These are phyloP conservation scores for Taphrina sp. DNA, from an alignment of 1,139 yeast species.

Conservation along the genomic window DNA sequence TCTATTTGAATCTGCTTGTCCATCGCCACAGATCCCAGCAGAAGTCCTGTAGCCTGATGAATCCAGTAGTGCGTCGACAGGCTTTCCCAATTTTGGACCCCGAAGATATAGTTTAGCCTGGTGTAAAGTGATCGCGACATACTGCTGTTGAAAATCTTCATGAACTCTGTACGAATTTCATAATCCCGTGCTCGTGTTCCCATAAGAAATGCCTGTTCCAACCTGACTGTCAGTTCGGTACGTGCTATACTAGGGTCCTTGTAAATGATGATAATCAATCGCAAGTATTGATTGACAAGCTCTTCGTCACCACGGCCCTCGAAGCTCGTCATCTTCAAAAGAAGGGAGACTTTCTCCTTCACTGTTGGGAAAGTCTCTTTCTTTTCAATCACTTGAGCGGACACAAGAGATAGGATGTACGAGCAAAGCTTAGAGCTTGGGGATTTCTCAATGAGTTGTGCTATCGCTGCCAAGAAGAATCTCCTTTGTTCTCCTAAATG, in stretches of 20 bases:
- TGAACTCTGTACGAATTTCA: constrained; percentile 68
- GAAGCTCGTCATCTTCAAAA: constrained; percentile 90
- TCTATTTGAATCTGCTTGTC: constrained; percentile 40
- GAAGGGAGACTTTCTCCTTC: constrained; percentile 92
- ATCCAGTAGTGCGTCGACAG: constrained; percentile 93
- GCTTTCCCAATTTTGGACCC: constrained; percentile 96
- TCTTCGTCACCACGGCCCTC: constrained; percentile 83
- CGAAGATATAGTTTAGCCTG: constrained; percentile 75
- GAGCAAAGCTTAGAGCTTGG: constrained; percentile 71
- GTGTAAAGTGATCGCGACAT: constrained; percentile 76
- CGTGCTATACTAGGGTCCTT: constrained; percentile 75
- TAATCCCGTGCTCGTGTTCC: constrained; percentile 86
- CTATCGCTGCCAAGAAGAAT: constrained; percentile 76
- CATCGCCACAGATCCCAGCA: constrained; percentile 72
- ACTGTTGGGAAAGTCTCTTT: constrained; percentile 87
- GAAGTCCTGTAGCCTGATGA: constrained; percentile 84
- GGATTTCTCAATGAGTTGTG: constrained; percentile 87
- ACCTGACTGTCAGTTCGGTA: constrained; percentile 86
- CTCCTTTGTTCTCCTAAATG: constrained; percentile 89
- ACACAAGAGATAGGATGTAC: constrained; percentile 73
- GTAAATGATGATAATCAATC: constrained; percentile 82
- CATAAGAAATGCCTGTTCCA: constrained; percentile 95
- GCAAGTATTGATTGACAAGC: constrained; percentile 76
- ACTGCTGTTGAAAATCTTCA: constrained; percentile 76
- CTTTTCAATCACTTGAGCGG: constrained; percentile 85